Conservation (phyloP, 2,329 filamentous ascomycete species). For the Stachybotrys chartarum region DNA sequence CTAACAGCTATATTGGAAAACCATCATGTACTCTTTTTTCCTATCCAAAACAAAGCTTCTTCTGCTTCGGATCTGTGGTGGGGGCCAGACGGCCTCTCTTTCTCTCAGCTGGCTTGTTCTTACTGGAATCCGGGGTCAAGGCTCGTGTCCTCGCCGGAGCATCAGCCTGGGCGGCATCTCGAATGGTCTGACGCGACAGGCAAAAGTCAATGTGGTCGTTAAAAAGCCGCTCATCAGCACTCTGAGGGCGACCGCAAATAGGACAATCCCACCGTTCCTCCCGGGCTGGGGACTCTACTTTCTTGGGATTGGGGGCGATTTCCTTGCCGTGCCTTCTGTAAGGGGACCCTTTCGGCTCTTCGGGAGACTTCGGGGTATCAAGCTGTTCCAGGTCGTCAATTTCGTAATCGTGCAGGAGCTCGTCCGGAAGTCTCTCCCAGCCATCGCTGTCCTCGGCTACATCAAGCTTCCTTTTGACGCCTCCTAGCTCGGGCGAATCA, state of each 20-base stretch:
- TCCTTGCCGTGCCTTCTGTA: constrained; percentile 39
- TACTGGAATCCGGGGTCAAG: constrained; percentile 30
- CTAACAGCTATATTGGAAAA: background rate
- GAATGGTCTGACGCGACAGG: constrained; percentile 78
- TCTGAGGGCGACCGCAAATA: constrained; percentile 72
- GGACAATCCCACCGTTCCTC: constrained; percentile 75
- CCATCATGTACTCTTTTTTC: constrained; percentile 7
- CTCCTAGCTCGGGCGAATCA: constrained; percentile 3
- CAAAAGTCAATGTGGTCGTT: constrained; percentile 93
- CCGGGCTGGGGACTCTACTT: constrained; percentile 18
- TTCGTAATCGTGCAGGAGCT: constrained; percentile 39
- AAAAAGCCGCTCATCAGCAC: constrained; percentile 67
- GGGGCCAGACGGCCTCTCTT: constrained; percentile 28
- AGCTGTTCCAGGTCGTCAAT: constrained; percentile 8
- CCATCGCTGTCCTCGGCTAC: constrained; percentile 28
- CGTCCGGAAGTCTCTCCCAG: constrained; percentile 65
- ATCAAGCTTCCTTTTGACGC: constrained; percentile 27
- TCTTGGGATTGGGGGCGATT: constrained; percentile 37
- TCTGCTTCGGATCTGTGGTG: constrained; percentile 37
- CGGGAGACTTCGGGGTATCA: background rate
- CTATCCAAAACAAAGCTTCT: constrained; percentile 45
- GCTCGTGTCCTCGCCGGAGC: constrained; percentile 16
- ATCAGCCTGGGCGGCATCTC: constrained; percentile 64
- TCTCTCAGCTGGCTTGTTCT: constrained; percentile 24
- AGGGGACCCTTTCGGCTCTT: background rate